Evolutionary conservation across 495 filamentous ascomycete genomes (phyloP).

Genomic region (Talaromyces proteolyticus): DNA sequence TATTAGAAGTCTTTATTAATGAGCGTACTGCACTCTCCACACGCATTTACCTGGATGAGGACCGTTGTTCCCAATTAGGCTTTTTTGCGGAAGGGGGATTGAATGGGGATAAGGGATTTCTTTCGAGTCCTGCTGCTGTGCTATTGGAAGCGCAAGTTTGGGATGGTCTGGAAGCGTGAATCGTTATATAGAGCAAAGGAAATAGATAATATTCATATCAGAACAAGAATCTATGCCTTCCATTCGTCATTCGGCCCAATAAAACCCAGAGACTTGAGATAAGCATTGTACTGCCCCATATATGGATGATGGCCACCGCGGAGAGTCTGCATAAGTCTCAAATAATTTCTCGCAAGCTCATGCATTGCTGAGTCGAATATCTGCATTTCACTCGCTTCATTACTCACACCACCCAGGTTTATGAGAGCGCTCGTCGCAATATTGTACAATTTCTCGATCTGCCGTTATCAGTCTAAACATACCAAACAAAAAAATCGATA

Average conservation of each 20-base stretch:
- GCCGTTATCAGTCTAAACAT: constrained; percentile 8
- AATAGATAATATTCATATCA: neutral
- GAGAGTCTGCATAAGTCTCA: constrained; percentile 28
- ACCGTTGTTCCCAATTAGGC: constrained; percentile 10
- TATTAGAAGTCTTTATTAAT: constrained; percentile 36
- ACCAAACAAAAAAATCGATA: neutral
- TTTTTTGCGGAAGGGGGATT: constrained; percentile 21
- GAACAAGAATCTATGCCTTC: neutral
- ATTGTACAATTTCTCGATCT: constrained; percentile 39
- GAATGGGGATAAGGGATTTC: neutral
- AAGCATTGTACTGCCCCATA: constrained; percentile 26
- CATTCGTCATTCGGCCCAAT: constrained; percentile 1
- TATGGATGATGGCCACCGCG: constrained; percentile 37
- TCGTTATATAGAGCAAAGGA: neutral
- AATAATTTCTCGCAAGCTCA: constrained; percentile 23
- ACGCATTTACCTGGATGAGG: constrained; percentile 20
- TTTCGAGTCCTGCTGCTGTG: constrained; percentile 6
- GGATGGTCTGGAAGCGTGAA: constrained; percentile 22
- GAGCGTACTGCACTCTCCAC: constrained; percentile 31
- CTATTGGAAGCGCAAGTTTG: constrained; percentile 21
- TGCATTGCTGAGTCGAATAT: neutral
- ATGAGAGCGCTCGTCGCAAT: constrained; percentile 31
- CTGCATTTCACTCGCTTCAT: constrained; percentile 14
- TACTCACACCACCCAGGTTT: neutral
- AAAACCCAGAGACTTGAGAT: constrained; percentile 18